Evolutionary conservation across 2,329 filamentous ascomycete species (phyloP).

Genomic region (Fusarium sp.): DNA sequence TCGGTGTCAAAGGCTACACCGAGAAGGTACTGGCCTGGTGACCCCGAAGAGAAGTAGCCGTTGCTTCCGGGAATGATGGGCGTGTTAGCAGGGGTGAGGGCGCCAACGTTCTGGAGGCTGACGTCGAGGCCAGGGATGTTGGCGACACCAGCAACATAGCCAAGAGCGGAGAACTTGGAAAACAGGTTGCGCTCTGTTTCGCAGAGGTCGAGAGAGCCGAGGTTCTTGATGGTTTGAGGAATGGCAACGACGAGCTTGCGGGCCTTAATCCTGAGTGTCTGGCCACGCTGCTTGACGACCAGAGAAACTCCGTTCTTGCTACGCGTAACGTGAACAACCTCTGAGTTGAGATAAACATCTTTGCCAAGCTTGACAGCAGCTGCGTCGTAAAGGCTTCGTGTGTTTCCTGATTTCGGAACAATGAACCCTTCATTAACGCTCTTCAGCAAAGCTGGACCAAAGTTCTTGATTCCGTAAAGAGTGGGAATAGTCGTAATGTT

Average conservation of each 20-base stretch:
- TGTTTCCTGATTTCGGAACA: slow-evolving; percentile 26
- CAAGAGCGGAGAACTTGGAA: slow-evolving; percentile 26
- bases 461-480: slow-evolving; percentile 41
- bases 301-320: slow-evolving; percentile 11
- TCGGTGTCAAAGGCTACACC: slow-evolving; percentile 17
- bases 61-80: slow-evolving; percentile 24
- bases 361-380: slow-evolving; percentile 11
- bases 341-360: slow-evolving; percentile 24
- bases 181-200: slow-evolving; percentile 19
- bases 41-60: neutral
- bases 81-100: slow-evolving; percentile 16
- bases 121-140: slow-evolving; percentile 23
- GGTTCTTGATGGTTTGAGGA: slow-evolving; percentile 34
- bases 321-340: slow-evolving; percentile 12
- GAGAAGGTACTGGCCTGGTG: slow-evolving; percentile 14
- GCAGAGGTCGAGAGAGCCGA: slow-evolving; percentile 17
- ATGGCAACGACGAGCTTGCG: slow-evolving; percentile 41
- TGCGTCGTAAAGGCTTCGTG: slow-evolving; percentile 28
- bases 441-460: slow-evolving; percentile 32
- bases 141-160: slow-evolving; percentile 32
- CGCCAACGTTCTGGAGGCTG: slow-evolving; percentile 31
- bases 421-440: slow-evolving; percentile 22
- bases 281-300: slow-evolving; percentile 2
- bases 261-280: slow-evolving; percentile 9
- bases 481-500: slow-evolving; percentile 32